These are phyloP conservation scores for Cucumis hystrix DNA, from an alignment of 306 rosid species.

Conservation along the genomic window DNA sequence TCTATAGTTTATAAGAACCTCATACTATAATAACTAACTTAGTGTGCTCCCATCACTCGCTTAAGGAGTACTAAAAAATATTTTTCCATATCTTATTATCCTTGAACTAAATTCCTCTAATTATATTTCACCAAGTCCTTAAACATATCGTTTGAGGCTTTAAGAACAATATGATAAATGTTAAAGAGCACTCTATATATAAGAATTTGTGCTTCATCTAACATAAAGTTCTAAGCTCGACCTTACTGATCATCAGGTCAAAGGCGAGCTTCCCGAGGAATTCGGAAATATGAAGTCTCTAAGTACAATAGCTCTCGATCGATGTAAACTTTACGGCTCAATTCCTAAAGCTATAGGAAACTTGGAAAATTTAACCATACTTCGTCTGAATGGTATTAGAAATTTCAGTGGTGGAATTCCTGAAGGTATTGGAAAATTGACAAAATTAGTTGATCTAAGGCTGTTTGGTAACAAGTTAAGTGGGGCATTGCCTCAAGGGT, in stretches of 20 bases:
- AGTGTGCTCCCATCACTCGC: too few species aligned
- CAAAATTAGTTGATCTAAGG: constrained; percentile 21
- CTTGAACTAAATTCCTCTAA: too few species aligned
- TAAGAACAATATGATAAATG: too few species aligned
- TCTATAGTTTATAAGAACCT: too few species aligned
- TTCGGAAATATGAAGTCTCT: constrained; percentile 34
- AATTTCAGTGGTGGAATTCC: constrained; percentile 31
- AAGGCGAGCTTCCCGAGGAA: constrained; percentile 31
- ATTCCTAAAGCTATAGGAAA: constrained; percentile 38
- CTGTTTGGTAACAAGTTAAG: constrained; percentile 18
- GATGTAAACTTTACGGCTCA: constrained; percentile 22
- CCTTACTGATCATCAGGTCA: constrained; percentile 5
- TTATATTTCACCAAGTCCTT: too few species aligned
- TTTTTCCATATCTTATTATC: too few species aligned
- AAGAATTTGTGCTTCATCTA: neutral
- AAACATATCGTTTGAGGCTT: too few species aligned
- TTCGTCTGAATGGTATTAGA: constrained; percentile 17
- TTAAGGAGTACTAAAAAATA: too few species aligned
- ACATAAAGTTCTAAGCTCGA: neutral
- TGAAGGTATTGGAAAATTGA: constrained; percentile 15
- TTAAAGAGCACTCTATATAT: too few species aligned
- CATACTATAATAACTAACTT: too few species aligned
- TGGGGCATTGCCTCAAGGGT: constrained; percentile 28
- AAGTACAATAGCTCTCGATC: constrained; percentile 23
- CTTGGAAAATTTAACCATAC: constrained; percentile 22